Base-by-base conservation (phyloP, 208 protist species). In the Leishmania turanica region DNA sequence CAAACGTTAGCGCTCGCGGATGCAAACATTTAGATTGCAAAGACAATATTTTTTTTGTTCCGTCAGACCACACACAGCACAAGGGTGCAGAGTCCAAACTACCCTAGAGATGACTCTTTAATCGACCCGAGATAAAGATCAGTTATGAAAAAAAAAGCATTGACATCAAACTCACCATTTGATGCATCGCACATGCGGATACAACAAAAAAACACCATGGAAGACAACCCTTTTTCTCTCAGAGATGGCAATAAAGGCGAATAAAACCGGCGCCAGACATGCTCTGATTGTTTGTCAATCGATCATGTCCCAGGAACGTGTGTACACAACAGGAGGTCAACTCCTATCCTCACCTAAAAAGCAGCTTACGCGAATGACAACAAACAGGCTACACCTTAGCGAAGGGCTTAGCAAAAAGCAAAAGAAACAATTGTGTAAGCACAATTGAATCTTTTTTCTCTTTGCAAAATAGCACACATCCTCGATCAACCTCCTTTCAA, bases 121-220 rank as follows among this genome's bases (percentile, higher is more conserved):
- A 60, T 51, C 47, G 49, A 58, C 24, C 31, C 49, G 24, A 56
- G 56, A 70, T 34, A 40, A 70, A 69, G n/a, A 49, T 78, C 51
- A 66, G 0, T 19, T 75, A 45, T 45, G n/a, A 5, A 40, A 71
- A 80, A 82, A 78, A 85, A 80, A 84, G 70, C 45, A 34, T 42
- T 70, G 15, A 17, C 64, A 49, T 47, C 21, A 34, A 13, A 73
- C 27, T 51, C 69, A 31, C 8, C 3, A 40, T 27, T 64, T 64
- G 27, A 64, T 15, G 34, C 27, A 31, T 2, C 3, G 42, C 64
- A n/a, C 54, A 64, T 13, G 13, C 66, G 49, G 7, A 71, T n/a
- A 71, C 66, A 7, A 37, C 54, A 54, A 49, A 21, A 21, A 42
- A 79, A 75, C 4, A 68, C 49, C 21, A 5, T 71, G 8, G 47